phyloP scores from a whole-genome alignment of 768 basidiomycete species.

The Boletus rex-veris region DNA sequence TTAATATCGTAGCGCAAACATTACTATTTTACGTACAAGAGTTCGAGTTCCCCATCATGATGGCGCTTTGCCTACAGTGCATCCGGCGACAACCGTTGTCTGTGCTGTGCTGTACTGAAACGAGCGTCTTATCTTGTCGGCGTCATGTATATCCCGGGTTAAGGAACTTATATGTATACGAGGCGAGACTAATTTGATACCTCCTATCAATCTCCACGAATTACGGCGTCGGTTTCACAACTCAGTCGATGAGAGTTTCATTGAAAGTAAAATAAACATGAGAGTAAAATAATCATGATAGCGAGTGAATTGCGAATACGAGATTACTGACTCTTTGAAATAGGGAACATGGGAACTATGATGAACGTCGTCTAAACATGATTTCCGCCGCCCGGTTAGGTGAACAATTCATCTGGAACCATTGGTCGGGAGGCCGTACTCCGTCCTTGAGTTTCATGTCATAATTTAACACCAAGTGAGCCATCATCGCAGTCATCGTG shows the following conservation, averaged over 20 bases:
- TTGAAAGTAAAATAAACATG: slow-evolving; percentile 9
- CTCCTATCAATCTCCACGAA: slow-evolving; percentile 17
- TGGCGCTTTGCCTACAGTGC: neutral
- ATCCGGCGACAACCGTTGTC: neutral
- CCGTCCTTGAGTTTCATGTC: slow-evolving; percentile 38
- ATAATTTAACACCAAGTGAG: slow-evolving; percentile 39
- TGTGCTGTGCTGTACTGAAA: no score
- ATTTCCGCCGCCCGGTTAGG: slow-evolving; percentile 37
- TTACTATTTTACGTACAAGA: neutral
- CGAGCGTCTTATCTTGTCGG: no score
- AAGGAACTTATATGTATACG: no score
- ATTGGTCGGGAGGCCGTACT: slow-evolving; percentile 33
- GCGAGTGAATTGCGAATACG: slow-evolving; percentile 6
- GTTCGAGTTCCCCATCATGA: neutral
- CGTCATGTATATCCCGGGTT: no score
- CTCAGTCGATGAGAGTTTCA: neutral
- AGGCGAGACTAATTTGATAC: slow-evolving; percentile 4
- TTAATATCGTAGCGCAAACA: neutral
- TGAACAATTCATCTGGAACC: slow-evolving; percentile 34
- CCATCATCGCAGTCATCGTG: slow-evolving; percentile 39
- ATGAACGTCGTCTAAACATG: slow-evolving; percentile 34
- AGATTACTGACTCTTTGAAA: slow-evolving; percentile 6
- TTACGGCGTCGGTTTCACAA: slow-evolving; percentile 2
- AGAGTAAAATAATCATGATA: slow-evolving; percentile 10
- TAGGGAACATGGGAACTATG: slow-evolving; percentile 5